Base-by-base conservation (phyloP, 2,329 filamentous ascomycete species). In the Dothideomycetes sp. region DNA sequence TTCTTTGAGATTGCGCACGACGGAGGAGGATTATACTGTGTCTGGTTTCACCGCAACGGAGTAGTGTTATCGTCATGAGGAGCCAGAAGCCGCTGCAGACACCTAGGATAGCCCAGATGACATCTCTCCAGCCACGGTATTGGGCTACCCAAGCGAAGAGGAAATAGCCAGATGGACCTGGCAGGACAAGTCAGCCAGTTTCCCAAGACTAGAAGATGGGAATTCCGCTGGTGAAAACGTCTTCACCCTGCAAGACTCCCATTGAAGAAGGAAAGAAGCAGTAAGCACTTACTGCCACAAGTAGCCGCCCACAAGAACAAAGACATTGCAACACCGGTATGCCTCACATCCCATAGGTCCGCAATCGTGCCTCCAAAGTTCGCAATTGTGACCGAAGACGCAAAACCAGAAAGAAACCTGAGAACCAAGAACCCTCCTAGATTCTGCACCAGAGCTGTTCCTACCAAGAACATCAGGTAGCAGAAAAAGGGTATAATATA, bases 251-350 rank as follows among this genome's bases (percentile, higher is more conserved):
- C n/a, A n/a, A n/a, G n/a, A n/a, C n/a, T n/a, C n/a, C n/a, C n/a
- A n/a, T n/a, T n/a, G n/a, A n/a, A n/a, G n/a, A n/a, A n/a, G n/a
- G n/a, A n/a, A n/a, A n/a, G n/a, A n/a, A n/a, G n/a, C n/a, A n/a
- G n/a, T n/a, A n/a, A n/a, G n/a, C n/a, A n/a, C n/a, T n/a, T n/a
- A n/a, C n/a, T n/a, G n/a, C 66, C 67, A 12, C 60, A 61, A 0
- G 65, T 68, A 0, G 67, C 66, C 2, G 67, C 67, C 62, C 67
- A 69, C 1, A 69, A 57, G 28, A 66, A 68, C 29, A 62, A 6
- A 27, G 28, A 33, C 38, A 41, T 41, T 10, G 38, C 19, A 5
- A 41, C 16, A 11, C 38, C 38, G 6, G 38, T 41, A 10, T 41
- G n/a, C 9, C 20, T 12, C n/a, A 31, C 28, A 13, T 31, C 28